Evolutionary conservation across 768 basidiomycete species (phyloP).

Genomic region (Termitomyces sp.): DNA sequence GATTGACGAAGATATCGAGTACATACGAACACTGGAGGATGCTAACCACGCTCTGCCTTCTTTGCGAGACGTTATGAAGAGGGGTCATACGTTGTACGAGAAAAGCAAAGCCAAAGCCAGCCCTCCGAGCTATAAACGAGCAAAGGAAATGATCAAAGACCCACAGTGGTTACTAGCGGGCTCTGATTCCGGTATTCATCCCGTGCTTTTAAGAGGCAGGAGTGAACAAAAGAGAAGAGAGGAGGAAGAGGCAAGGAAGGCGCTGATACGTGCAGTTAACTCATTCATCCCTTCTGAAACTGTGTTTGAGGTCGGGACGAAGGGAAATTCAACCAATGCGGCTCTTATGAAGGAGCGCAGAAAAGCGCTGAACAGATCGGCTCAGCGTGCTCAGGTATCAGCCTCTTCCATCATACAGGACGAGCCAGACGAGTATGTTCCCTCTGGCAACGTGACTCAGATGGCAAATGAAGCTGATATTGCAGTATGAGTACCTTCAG

Average conservation of each 20-base stretch:
- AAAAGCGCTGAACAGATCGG: constrained; percentile 68
- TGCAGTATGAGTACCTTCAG: constrained; percentile 39
- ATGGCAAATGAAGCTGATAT: constrained; percentile 82
- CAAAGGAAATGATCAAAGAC: constrained; percentile 80
- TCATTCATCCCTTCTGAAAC: constrained; percentile 86
- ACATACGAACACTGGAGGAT: constrained; percentile 61
- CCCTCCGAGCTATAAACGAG: constrained; percentile 77
- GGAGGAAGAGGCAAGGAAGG: constrained; percentile 53
- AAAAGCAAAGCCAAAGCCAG: constrained; percentile 90
- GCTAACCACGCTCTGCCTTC: constrained; percentile 58
- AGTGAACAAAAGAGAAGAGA: constrained; percentile 30
- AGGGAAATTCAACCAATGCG: constrained; percentile 58
- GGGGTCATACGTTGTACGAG: constrained; percentile 92
- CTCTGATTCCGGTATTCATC: constrained; percentile 63
- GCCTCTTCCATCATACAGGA: constrained; percentile 27
- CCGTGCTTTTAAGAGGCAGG: constrained; percentile 50
- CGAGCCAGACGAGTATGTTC: constrained; percentile 28
- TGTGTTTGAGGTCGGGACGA: constrained; percentile 82
- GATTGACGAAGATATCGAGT: constrained; percentile 83
- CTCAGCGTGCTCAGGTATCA: constrained; percentile 36
- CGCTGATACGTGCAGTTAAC: constrained; percentile 69
- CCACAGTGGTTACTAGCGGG: constrained; percentile 67
- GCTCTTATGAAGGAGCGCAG: constrained; percentile 86
- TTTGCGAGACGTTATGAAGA: constrained; percentile 77
- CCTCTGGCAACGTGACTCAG: constrained; percentile 35